These are phyloP conservation scores for Macrolepiota fuliginosa DNA, from an alignment of 768 basidiomycete species.

Conservation along the genomic window DNA sequence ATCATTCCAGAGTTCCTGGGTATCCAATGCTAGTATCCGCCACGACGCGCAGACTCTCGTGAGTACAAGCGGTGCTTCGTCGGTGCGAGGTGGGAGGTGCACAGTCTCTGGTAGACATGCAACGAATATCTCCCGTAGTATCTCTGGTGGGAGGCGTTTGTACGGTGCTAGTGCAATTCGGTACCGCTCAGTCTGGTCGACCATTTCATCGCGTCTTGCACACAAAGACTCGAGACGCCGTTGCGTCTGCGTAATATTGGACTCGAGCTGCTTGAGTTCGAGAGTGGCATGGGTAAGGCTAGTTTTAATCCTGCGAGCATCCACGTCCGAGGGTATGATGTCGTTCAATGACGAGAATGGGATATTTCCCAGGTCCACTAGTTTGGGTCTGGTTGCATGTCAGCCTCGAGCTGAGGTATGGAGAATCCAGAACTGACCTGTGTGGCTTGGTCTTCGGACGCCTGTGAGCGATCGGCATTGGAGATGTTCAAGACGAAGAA, in stretches of 20 bases:
- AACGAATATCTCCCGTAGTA: conserved; percentile 18
- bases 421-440: not conserved
- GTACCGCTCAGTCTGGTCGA: conserved; percentile 12
- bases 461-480: conserved; percentile 10
- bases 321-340: conserved; percentile 6
- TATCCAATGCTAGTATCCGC: conserved; percentile 16
- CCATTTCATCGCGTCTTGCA: conserved; percentile 2
- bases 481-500: not conserved
- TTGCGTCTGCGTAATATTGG: conserved; percentile 8
- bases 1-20: conserved; percentile 20
- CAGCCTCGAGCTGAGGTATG: not conserved
- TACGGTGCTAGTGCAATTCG: conserved; percentile 19
- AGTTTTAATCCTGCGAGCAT: conserved; percentile 1
- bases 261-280: conserved; percentile 11
- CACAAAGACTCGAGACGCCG: conserved; percentile 4
- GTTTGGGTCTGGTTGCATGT: not conserved
- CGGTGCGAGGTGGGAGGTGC: conserved; percentile 10
- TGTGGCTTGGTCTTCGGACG: not conserved
- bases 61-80: conserved; percentile 19
- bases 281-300: conserved; percentile 4
- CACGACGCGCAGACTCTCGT: conserved; percentile 20
- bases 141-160: conserved; percentile 19
- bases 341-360: conserved; percentile 3
- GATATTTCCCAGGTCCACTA: conserved; percentile 7
- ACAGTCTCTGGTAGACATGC: conserved; percentile 12